phyloP scores from a whole-genome alignment of 352 stramenopile genomes.

The Globisporangium nagaii region DNA sequence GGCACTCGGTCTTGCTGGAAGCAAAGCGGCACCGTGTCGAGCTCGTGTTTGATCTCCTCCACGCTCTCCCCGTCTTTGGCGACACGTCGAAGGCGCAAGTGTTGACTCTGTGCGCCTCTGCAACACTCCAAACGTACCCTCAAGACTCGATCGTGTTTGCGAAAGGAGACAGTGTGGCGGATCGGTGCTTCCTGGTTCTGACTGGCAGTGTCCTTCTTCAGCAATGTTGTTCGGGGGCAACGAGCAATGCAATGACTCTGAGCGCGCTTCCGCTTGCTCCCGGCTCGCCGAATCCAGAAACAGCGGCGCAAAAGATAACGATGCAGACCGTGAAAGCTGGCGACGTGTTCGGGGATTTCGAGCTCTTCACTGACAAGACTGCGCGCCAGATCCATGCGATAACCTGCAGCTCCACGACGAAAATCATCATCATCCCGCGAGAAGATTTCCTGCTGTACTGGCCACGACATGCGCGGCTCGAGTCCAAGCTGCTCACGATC shows the following conservation, averaged over 20 bases:
- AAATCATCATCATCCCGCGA: constrained; percentile 29
- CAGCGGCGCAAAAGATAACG: constrained; percentile 13
- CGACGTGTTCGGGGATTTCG: constrained; percentile 45
- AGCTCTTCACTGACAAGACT: constrained; percentile 19
- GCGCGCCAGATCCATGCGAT: constrained; percentile 27
- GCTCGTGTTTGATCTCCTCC: constrained; percentile 30
- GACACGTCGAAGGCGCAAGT: constrained; percentile 13
- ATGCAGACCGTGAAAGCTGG: constrained; percentile 25
- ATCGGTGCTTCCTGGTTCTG: constrained; percentile 34
- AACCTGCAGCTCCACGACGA: constrained; percentile 16
- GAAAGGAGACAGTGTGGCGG: constrained; percentile 17
- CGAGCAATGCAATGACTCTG: neutral
- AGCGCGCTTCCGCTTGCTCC: neutral
- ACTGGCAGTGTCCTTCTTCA: constrained; percentile 30
- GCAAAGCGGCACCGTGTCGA: constrained; percentile 28
- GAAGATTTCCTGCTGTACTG: constrained; percentile 27
- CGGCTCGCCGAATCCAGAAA: neutral
- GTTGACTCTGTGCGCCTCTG: constrained; percentile 25
- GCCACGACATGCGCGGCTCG: constrained; percentile 17
- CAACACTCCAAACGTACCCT: constrained; percentile 21
- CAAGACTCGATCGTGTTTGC: constrained; percentile 27
- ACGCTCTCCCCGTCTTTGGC: constrained; percentile 22
- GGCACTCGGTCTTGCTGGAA: constrained; percentile 24
- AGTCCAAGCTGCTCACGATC: constrained; percentile 28
- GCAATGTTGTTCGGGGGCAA: constrained; percentile 12